phyloP scores from a whole-genome alignment of 768 basidiomycete genomes.

The Epithele typhae region DNA sequence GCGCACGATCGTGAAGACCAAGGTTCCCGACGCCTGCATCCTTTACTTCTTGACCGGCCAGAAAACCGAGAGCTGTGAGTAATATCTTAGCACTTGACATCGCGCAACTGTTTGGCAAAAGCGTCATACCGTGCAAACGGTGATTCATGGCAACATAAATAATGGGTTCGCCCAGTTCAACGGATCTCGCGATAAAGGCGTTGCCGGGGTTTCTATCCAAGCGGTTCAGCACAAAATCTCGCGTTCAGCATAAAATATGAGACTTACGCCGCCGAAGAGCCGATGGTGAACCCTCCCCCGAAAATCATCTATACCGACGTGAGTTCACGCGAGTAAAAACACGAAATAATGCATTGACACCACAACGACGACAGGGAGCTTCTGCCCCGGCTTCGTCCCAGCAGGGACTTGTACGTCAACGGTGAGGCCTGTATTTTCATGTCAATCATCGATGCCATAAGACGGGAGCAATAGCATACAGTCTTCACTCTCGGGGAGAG shows the following conservation, averaged over 20 bases:
- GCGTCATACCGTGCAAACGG: not conserved
- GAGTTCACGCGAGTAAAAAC: too few species aligned
- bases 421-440: not conserved
- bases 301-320: not conserved
- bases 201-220: too few species aligned
- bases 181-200: not conserved
- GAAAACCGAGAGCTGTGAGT: slow-evolving; percentile 33
- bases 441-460: not conserved
- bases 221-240: too few species aligned
- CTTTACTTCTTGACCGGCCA: slow-evolving; percentile 34
- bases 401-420: not conserved
- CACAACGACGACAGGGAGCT: not conserved
- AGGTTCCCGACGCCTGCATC: slow-evolving; percentile 37
- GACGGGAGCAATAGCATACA: slow-evolving; percentile 1
- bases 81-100: too few species aligned
- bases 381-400: not conserved
- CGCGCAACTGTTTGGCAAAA: too few species aligned
- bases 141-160: not conserved
- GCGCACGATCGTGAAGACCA: slow-evolving; percentile 45
- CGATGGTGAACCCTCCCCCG: not conserved
- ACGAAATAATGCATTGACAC: not conserved
- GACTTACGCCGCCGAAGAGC: not conserved
- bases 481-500: slow-evolving; percentile 2
- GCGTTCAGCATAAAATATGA: too few species aligned
- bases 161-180: not conserved